phyloP scores from a whole-genome alignment of 768 basidiomycete species.

The Hemileccinum rubropunctum region DNA sequence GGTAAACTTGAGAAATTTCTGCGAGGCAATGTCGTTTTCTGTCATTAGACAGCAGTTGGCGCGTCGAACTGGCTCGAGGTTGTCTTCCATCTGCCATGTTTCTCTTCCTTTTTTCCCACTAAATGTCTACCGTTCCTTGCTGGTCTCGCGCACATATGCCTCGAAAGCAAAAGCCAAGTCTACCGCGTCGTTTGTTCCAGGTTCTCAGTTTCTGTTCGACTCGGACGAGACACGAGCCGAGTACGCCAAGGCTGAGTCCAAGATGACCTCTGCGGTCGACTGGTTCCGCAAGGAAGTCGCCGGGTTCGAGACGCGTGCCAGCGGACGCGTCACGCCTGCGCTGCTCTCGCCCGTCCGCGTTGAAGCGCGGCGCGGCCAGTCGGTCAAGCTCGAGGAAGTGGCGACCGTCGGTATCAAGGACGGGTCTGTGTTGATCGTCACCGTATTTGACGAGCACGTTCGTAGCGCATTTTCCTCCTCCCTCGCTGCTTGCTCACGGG shows the following conservation, averaged over 20 bases:
- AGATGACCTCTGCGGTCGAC: constrained; percentile 65
- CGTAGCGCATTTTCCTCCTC: constrained; percentile 22
- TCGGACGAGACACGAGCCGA: constrained; percentile 54
- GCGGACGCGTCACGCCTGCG: constrained; percentile 72
- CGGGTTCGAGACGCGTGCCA: constrained; percentile 66
- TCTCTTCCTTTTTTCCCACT: neutral
- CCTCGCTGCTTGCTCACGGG: constrained; percentile 17
- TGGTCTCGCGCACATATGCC: constrained; percentile 22
- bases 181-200: constrained; percentile 62
- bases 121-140: neutral
- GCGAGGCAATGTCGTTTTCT: neutral
- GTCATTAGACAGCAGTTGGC: constrained; percentile 2
- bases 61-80: neutral
- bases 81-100: neutral
- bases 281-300: constrained; percentile 78
- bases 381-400: constrained; percentile 59
- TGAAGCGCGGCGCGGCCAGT: constrained; percentile 37
- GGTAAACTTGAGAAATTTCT: neutral
- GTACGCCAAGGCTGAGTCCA: constrained; percentile 58
- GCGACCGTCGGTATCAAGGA: constrained; percentile 82
- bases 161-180: constrained; percentile 38
- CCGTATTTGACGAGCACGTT: constrained; percentile 78
- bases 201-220: constrained; percentile 60
- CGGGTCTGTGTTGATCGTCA: constrained; percentile 68
- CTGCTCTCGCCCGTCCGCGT: constrained; percentile 70